Evolutionary conservation across 1,284 basidiomycete species (phyloP).

Genomic region (Thelephora terrestris): DNA sequence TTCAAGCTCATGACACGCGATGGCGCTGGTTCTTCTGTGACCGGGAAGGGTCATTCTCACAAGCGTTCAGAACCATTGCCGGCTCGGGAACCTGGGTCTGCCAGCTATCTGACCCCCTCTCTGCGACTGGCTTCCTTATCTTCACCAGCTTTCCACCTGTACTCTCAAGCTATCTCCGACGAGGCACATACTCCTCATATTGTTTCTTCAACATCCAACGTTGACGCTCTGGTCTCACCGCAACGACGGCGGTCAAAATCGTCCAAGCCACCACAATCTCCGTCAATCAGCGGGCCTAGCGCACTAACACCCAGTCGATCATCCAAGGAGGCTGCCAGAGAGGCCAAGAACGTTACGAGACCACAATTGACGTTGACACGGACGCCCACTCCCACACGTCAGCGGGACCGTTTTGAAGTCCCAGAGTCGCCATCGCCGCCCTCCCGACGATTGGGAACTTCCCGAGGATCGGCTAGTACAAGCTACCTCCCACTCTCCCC

Average conservation of each 20-base stretch:
- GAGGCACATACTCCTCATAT: slow-evolving; percentile 41
- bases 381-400: slow-evolving; percentile 13
- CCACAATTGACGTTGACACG: slow-evolving; percentile 26
- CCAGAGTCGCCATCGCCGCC: slow-evolving; percentile 28
- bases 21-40: slow-evolving; percentile 17
- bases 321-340: slow-evolving; percentile 8
- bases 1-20: slow-evolving; percentile 33
- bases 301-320: slow-evolving; percentile 28
- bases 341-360: slow-evolving; percentile 10
- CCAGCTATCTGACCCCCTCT: slow-evolving; percentile 52
- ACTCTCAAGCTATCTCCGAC: slow-evolving; percentile 40
- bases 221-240: slow-evolving; percentile 32
- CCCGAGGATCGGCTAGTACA: slow-evolving; percentile 28
- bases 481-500: slow-evolving; percentile 28
- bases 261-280: too few relatives aligned
- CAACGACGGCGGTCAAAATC: slow-evolving; percentile 24
- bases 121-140: slow-evolving; percentile 60
- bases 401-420: slow-evolving; percentile 22
- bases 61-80: slow-evolving; percentile 19
- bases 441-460: slow-evolving; percentile 18
- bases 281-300: slow-evolving; percentile 30
- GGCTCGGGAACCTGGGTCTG: slow-evolving; percentile 39
- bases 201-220: slow-evolving; percentile 33
- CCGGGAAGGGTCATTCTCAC: slow-evolving; percentile 21
- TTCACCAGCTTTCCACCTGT: slow-evolving; percentile 55